Conservation (phyloP, 129 eudicot species). For the Escallonia herrerae region DNA sequence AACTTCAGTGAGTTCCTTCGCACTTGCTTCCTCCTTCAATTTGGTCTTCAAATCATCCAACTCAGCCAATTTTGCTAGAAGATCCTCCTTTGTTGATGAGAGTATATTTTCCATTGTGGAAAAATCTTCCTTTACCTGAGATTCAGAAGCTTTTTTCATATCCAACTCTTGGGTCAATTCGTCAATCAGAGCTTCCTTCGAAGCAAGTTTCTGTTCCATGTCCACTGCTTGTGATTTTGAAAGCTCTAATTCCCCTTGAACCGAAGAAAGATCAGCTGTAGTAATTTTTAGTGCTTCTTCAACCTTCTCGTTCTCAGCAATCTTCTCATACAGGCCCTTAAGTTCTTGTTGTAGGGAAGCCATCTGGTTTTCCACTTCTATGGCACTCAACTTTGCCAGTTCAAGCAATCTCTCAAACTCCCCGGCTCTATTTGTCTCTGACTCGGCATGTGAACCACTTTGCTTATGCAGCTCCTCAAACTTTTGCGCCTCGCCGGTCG, state of each 20-base stretch:
- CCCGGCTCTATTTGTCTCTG: conserved; percentile 59
- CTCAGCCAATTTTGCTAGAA: conserved; percentile 48
- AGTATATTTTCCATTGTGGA: conserved; percentile 34
- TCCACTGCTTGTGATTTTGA: conserved; percentile 47
- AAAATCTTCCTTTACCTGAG: conserved; percentile 29
- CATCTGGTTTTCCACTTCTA: conserved; percentile 71
- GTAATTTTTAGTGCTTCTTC: conserved; percentile 62
- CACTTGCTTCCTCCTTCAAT: conserved; percentile 39
- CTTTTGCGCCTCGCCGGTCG: conserved; percentile 52
- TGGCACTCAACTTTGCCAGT: conserved; percentile 60
- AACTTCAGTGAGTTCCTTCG: conserved; percentile 29
- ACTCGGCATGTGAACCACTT: conserved; percentile 74
- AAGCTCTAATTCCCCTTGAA: conserved; percentile 50
- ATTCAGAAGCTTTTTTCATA: conserved; percentile 41
- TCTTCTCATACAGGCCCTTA: conserved; percentile 51
- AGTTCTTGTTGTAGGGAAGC: conserved; percentile 59
- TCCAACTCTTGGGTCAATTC: conserved; percentile 56
- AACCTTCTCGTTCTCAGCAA: conserved; percentile 59
- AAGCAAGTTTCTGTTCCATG: conserved; percentile 36
- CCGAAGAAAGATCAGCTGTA: conserved; percentile 38
- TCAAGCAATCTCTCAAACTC: conserved; percentile 72
- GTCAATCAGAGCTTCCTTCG: conserved; percentile 40
- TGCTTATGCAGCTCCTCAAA: conserved; percentile 78
- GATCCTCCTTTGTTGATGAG: conserved; percentile 36
- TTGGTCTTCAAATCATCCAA: conserved; percentile 49